Evolutionary conservation across 805 yeast genomes (phyloP).

Genomic region (Monosporozyma solicola): DNA sequence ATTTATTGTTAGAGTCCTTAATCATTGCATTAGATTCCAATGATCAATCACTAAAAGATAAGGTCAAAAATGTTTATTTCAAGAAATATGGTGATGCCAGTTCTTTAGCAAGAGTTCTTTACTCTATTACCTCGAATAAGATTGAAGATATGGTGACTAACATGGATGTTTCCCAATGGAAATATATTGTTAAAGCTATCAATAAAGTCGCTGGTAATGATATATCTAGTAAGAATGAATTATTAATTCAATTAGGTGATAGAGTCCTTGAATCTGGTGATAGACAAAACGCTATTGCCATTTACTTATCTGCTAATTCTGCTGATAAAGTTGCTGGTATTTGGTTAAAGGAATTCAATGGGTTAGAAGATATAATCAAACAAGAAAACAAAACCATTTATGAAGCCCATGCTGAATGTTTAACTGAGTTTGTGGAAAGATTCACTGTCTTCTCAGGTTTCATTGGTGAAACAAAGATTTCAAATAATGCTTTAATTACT

Average conservation of each 20-base stretch:
- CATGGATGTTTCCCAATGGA: conserved; percentile 76
- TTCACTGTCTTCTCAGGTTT: conserved; percentile 48
- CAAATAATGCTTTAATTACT: conserved; percentile 30
- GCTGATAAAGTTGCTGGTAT: conserved; percentile 68
- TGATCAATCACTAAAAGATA: conserved; percentile 46
- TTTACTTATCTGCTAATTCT: conserved; percentile 74
- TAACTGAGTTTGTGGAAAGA: conserved; percentile 77
- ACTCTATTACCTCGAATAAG: conserved; percentile 48
- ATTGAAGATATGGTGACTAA: conserved; percentile 66
- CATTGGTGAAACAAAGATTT: conserved; percentile 16
- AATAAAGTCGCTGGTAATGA: conserved; percentile 42
- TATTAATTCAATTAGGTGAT: conserved; percentile 67
- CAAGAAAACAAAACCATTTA: conserved; percentile 47
- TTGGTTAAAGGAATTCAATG: conserved; percentile 72
- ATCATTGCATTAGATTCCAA: conserved; percentile 65
- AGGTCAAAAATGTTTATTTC: conserved; percentile 68
- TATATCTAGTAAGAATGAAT: conserved; percentile 40
- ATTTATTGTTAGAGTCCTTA: conserved; percentile 67
- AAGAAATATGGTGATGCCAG: conserved; percentile 39
- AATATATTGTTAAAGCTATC: conserved; percentile 63
- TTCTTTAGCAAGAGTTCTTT: conserved; percentile 64
- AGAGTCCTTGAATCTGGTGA: conserved; percentile 47
- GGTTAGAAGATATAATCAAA: conserved; percentile 35
- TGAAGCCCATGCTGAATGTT: conserved; percentile 75
- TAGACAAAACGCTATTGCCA: conserved; percentile 66